Percentiles rank a stretch among this genome's conserved stretches.
Conservation (phyloP, 1,139 yeast species). For the Taiozyma sp. region DNA sequence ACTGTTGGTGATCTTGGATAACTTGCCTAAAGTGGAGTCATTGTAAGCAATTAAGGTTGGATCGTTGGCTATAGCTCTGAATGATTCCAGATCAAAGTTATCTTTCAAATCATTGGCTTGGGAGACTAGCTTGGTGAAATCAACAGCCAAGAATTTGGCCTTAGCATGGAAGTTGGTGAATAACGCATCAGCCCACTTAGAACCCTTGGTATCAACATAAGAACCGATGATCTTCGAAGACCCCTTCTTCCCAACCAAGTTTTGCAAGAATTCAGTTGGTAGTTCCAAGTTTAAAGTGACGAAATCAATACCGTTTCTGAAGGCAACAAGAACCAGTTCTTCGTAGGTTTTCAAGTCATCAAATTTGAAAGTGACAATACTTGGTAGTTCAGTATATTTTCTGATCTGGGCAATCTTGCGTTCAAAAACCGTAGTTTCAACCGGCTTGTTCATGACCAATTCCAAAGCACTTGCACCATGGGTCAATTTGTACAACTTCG, state of each 20-base stretch:
- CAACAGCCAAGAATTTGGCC: slow-evolving; percentile 64
- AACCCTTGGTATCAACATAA: slow-evolving; percentile 56
- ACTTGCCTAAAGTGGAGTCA: slow-evolving; percentile 71
- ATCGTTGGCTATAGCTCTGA: slow-evolving; percentile 47
- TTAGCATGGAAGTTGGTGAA: slow-evolving; percentile 73
- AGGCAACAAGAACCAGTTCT: slow-evolving; percentile 54
- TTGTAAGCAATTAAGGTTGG: slow-evolving; percentile 82
- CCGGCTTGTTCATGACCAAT: slow-evolving; percentile 67
- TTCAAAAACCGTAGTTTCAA: slow-evolving; percentile 53
- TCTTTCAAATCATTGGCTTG: slow-evolving; percentile 33
- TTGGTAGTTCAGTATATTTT: slow-evolving; percentile 62
- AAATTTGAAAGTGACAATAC: slow-evolving; percentile 72
- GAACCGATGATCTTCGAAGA: slow-evolving; percentile 77
- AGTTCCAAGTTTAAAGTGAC: slow-evolving; percentile 50
- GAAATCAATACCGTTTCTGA: slow-evolving; percentile 60
- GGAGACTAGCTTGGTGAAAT: slow-evolving; percentile 70
- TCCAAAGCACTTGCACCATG: slow-evolving; percentile 82
- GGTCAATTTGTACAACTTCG: slow-evolving; percentile 47
- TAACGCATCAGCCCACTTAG: slow-evolving; percentile 59
- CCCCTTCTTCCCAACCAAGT: slow-evolving; percentile 44
- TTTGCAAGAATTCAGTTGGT: slow-evolving; percentile 31
- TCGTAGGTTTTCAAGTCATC: slow-evolving; percentile 43
- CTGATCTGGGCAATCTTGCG: slow-evolving; percentile 73
- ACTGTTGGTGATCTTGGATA: slow-evolving; percentile 73
- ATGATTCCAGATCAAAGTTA: slow-evolving; percentile 65